phyloP scores from a whole-genome alignment of 2,329 filamentous ascomycete genomes.

The Cyphellophora europaea region DNA sequence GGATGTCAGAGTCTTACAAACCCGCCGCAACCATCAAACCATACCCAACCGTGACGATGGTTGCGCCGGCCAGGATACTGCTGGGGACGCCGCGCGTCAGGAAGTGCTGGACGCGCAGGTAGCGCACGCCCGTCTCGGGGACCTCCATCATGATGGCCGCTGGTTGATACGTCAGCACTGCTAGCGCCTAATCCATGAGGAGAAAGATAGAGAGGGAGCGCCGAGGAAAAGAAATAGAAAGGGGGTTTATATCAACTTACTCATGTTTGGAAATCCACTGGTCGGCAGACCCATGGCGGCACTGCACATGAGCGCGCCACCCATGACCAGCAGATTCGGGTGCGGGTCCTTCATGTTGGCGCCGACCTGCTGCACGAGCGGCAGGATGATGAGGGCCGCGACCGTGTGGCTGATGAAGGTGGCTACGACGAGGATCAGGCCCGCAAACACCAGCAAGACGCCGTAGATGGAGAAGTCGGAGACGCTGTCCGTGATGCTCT shows the following conservation, averaged over 20 bases:
- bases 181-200: slow-evolving; percentile 1
- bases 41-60: slow-evolving; percentile 85
- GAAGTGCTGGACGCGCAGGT: slow-evolving; percentile 88
- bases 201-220: neutral
- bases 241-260: slow-evolving; percentile 48
- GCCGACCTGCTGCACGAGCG: slow-evolving; percentile 80
- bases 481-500: slow-evolving; percentile 63
- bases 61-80: slow-evolving; percentile 68
- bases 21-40: slow-evolving; percentile 73
- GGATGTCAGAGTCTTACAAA: too few species aligned
- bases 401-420: slow-evolving; percentile 98
- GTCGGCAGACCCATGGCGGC: slow-evolving; percentile 97
- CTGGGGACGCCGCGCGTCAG: slow-evolving; percentile 86
- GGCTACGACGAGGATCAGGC: slow-evolving; percentile 79
- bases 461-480: slow-evolving; percentile 74
- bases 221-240: slow-evolving; percentile 5
- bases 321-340: slow-evolving; percentile 93
- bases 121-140: slow-evolving; percentile 76
- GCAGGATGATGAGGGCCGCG: slow-evolving; percentile 86
- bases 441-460: slow-evolving; percentile 75
- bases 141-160: slow-evolving; percentile 99
- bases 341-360: slow-evolving; percentile 77
- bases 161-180: slow-evolving; percentile 25
- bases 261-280: slow-evolving; percentile 98
- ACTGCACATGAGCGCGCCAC: slow-evolving; percentile 87